Conservation (phyloP, 345 rosid species). For the Aegle marmelos region DNA sequence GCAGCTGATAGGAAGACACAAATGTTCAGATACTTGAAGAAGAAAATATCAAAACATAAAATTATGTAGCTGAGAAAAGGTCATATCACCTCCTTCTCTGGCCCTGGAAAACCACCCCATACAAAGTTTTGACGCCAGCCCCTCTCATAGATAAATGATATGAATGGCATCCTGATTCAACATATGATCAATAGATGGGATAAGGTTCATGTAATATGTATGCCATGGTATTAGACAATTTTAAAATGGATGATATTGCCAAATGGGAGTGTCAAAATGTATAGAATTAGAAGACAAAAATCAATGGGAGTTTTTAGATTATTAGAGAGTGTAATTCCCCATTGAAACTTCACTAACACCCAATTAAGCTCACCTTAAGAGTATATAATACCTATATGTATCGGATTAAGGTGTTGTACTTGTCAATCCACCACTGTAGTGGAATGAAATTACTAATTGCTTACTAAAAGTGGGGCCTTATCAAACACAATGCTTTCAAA, state of each 20-base stretch:
- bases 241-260: not conserved
- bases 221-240: not conserved
- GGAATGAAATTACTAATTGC: no score
- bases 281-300: not conserved
- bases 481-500: not conserved
- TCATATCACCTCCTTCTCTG: conserved; percentile 71
- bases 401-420: no score
- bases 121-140: conserved; percentile 91
- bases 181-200: conserved; percentile 5
- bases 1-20: not conserved
- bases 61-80: conserved; percentile 5
- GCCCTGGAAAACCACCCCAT: conserved; percentile 83
- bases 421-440: no score
- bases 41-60: not conserved
- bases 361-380: not conserved
- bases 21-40: not conserved
- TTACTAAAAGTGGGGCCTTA: no score
- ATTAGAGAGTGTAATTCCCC: not conserved
- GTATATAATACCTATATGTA: not conserved
- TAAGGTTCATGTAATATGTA: not conserved
- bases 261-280: not conserved
- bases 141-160: conserved; percentile 82
- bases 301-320: not conserved
- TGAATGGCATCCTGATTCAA: conserved; percentile 50
- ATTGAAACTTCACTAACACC: not conserved